Base-by-base conservation (phyloP, 2,329 filamentous ascomycete genomes). In the Nemania abortiva region DNA sequence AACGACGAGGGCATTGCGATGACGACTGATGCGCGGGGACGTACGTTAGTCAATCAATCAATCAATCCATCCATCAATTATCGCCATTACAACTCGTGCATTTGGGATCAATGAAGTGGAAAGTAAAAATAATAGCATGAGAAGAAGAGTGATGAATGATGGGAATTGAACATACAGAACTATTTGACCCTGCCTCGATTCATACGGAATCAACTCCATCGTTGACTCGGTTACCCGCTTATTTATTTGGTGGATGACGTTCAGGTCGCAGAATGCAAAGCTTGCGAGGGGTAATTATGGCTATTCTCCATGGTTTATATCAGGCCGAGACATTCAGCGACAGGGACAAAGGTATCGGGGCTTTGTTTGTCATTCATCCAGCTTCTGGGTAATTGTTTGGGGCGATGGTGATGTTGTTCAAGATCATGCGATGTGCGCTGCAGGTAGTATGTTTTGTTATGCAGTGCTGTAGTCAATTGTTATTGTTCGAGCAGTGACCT, bases 1-100 rank as follows among this genome's bases (percentile, higher is more conserved):
- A 45, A 98, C 90, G 53, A 99, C 96, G 66, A 99, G 90, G 24
- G 95, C 92, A 82, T 97, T 94, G 77, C 93, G 92, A 80, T 98
- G 94, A 70, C 95, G 96, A 61, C 96, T 98, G 57, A 18, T 57
- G 49, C 22, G 34, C 20, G 57, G 42, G 13, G 42, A 37, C 39
- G 18, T 22, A 27, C 39, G 56, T 68, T 42, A 42, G 62, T 69
- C 50, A 68, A 60, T 45, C 60, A 56, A 60, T 45, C 60, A 56
- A 31, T 53, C 50, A 31, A 22, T 53, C 9, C 37, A 24, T 60
- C 31, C 24, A 27, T 27, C 24, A 27, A 47, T 53, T 47, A 50
- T 50, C 54, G 24, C 7, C 18, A 56, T 56, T n/a, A 27, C 39
- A 11, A 1, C 47, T 50, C 22, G 1, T n/a, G 20, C 10, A 6